A percentile compares a stretch with the other conserved stretches of the same genome.
These are phyloP conservation scores for Blastobotrys ciferrii DNA, from an alignment of 1,139 yeast genomes.

Conservation along the genomic window DNA sequence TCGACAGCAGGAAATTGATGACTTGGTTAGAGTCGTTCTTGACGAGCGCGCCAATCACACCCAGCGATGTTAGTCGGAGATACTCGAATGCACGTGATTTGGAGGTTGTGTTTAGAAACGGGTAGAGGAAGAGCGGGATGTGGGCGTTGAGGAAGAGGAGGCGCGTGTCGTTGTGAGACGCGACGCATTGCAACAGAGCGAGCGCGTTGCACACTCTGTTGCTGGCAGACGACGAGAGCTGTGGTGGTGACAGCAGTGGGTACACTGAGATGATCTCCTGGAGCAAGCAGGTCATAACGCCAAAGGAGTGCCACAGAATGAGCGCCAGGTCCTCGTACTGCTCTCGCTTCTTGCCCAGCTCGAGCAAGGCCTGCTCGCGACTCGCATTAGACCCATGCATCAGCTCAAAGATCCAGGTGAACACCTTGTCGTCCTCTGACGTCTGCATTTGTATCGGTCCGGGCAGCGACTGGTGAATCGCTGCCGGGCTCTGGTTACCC, in stretches of 20 bases:
- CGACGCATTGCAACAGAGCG: conserved; percentile 93
- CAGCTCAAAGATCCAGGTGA: conserved; percentile 85
- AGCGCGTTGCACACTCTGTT: conserved; percentile 94
- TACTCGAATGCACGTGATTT: conserved; percentile 93
- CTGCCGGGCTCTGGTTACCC: conserved; percentile 8
- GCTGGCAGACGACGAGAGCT: conserved; percentile 78
- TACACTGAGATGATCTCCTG: conserved; percentile 90
- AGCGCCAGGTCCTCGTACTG: conserved; percentile 91
- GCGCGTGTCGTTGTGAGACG: conserved; percentile 89
- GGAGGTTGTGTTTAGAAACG: conserved; percentile 88
- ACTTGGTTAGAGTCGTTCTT: conserved; percentile 96
- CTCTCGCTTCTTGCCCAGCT: conserved; percentile 89
- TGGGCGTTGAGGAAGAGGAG: conserved; percentile 83
- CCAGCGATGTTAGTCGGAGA: conserved; percentile 84
- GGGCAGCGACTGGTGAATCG: conserved; percentile 10
- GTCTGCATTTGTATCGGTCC: conserved; percentile 44
- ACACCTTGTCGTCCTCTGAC: conserved; percentile 80
- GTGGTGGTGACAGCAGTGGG: conserved; percentile 85
- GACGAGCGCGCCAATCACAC: conserved; percentile 95
- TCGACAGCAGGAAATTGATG: conserved; percentile 80
- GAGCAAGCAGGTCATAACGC: conserved; percentile 87
- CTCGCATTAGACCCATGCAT: conserved; percentile 72
- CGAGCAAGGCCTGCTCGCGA: conserved; percentile 87
- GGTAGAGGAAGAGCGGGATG: conserved; percentile 86
- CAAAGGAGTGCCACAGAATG: conserved; percentile 93